phyloP scores from a whole-genome alignment of 2,329 filamentous ascomycete species.

The Colletotrichum phormii region DNA sequence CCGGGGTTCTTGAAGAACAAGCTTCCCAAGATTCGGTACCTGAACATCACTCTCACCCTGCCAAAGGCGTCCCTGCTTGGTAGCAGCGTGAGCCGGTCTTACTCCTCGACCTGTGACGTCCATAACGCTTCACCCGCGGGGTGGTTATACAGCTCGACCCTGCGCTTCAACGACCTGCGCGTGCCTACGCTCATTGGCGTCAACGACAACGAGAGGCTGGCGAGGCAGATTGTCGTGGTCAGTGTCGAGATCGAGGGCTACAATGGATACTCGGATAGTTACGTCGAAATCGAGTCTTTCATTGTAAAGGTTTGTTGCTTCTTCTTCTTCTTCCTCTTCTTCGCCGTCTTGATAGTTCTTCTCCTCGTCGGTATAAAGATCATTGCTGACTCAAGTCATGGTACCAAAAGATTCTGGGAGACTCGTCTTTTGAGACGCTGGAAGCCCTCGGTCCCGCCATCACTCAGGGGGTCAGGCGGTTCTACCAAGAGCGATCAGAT shows the following conservation, averaged over 20 bases:
- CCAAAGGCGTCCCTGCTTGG: constrained; percentile 78
- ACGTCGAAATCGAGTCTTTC: constrained; percentile 67
- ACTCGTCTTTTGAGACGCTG: constrained; percentile 71
- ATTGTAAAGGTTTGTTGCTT: constrained; percentile 64
- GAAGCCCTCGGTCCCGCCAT: constrained; percentile 68
- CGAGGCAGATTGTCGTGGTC: constrained; percentile 74
- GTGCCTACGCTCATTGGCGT: constrained; percentile 79
- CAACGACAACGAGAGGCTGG: constrained; percentile 75
- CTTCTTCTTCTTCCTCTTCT: not conserved
- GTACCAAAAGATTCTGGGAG: constrained; percentile 60
- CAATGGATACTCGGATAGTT: constrained; percentile 57
- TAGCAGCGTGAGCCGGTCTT: constrained; percentile 63
- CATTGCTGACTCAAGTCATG: constrained; percentile 6
- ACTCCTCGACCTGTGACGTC: constrained; percentile 37
- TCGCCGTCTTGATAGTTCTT: not conserved
- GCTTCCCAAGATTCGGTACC: constrained; percentile 50
- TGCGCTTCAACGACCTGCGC: constrained; percentile 68
- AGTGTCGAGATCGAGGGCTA: constrained; percentile 71
- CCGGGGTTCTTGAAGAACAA: constrained; percentile 39
- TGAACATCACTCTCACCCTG: constrained; percentile 66
- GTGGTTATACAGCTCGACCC: constrained; percentile 39
- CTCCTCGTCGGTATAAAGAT: not conserved
- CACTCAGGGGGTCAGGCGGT: constrained; percentile 57
- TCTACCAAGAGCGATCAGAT: constrained; percentile 48
- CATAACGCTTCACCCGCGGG: not conserved